These are phyloP conservation scores for Tylopilus sp. DNA, from an alignment of 1,284 basidiomycete species.

Conservation along the genomic window DNA sequence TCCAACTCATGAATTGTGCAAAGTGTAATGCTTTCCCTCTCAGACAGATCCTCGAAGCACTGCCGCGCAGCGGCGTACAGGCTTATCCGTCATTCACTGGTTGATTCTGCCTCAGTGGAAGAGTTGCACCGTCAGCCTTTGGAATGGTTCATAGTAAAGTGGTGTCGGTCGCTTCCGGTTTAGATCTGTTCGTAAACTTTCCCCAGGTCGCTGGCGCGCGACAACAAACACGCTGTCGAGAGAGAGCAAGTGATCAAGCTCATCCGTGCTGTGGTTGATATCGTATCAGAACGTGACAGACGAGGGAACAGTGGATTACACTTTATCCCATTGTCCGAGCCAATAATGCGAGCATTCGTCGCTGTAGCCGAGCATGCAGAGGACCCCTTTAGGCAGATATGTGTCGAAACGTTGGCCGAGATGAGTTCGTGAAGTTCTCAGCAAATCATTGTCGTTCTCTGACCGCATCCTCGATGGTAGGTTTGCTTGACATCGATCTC, in stretches of 20 bases:
- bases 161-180: conserved; percentile 2
- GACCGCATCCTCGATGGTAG: conserved; percentile 37
- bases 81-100: conserved; percentile 77
- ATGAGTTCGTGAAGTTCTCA: conserved; percentile 55
- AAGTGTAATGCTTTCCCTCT: conserved; percentile 73
- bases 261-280: conserved; percentile 78
- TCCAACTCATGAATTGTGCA: conserved; percentile 13
- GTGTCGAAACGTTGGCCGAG: conserved; percentile 88
- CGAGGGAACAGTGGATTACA: conserved; percentile 42
- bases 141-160: conserved; percentile 91
- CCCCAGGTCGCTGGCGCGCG: conserved; percentile 75
- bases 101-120: conserved; percentile 65
- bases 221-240: conserved; percentile 80
- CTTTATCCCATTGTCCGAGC: conserved; percentile 63
- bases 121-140: conserved; percentile 58
- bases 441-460: conserved; percentile 9
- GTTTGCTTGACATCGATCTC: conserved; percentile 82
- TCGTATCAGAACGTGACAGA: conserved; percentile 57
- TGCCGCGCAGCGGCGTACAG: conserved; percentile 85
- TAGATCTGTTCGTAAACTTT: conserved; percentile 13
- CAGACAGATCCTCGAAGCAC: conserved; percentile 70
- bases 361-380: conserved; percentile 93
- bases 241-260: conserved; percentile 95
- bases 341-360: conserved; percentile 83
- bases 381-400: conserved; percentile 83